A percentile compares a stretch with the other conserved stretches of the same genome.
These are phyloP conservation scores for Stentor coeruleus DNA, from an alignment of 73 alveolate genomes.

Conservation along the genomic window DNA sequence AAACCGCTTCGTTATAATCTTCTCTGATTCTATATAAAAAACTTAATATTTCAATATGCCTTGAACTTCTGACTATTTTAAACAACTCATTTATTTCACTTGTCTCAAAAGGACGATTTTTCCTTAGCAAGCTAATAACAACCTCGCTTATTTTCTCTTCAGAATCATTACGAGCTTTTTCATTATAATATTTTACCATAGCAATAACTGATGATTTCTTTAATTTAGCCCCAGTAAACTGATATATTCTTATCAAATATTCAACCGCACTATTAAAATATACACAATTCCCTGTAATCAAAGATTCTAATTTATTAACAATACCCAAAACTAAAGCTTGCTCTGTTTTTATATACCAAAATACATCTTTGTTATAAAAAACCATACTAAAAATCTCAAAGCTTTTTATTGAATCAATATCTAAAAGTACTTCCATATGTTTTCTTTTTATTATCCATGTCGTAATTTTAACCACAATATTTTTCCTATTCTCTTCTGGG, in stretches of 20 bases:
- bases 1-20: background rate
- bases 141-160: background rate
- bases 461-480: background rate
- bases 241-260: too few species aligned
- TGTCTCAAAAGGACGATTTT: background rate
- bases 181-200: too few species aligned
- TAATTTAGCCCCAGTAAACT: background rate
- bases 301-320: too few species aligned
- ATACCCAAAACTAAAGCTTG: background rate
- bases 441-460: constrained; percentile 11
- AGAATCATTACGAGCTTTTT: background rate
- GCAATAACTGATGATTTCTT: too few species aligned
- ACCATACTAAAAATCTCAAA: background rate
- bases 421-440: background rate
- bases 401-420: background rate
- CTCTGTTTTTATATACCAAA: background rate
- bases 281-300: background rate
- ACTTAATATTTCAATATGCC: background rate
- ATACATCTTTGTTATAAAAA: background rate
- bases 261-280: background rate
- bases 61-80: background rate
- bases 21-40: background rate
- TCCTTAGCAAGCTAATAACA: background rate
- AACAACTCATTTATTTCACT: background rate
- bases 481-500: background rate